phyloP scores from a whole-genome alignment of 768 basidiomycete species.

The Psilocybe tampanensis region DNA sequence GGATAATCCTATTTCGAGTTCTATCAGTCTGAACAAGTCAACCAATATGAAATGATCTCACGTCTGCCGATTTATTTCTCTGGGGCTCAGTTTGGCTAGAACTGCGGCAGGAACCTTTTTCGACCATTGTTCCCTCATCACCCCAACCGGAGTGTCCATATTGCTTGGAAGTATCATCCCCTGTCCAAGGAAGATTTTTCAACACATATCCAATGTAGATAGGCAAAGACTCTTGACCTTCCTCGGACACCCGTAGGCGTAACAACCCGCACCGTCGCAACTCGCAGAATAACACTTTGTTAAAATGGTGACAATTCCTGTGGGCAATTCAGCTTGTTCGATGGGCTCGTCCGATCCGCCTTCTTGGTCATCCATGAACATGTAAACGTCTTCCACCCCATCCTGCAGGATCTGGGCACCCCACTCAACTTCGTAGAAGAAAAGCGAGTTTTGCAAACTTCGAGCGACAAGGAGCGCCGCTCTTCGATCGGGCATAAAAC shows the following conservation, averaged over 20 bases:
- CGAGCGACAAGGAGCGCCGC: constrained; percentile 87
- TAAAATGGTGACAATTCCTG: constrained; percentile 84
- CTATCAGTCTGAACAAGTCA: not conserved
- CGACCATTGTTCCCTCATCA: constrained; percentile 51
- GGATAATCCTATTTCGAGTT: constrained; percentile 59
- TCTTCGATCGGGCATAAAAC: constrained; percentile 71
- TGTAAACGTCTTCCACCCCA: constrained; percentile 92
- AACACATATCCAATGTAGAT: not conserved
- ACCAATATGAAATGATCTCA: constrained; percentile 28
- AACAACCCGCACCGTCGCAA: constrained; percentile 79
- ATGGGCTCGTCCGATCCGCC: constrained; percentile 56
- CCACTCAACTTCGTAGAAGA: constrained; percentile 98
- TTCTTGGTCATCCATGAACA: constrained; percentile 87
- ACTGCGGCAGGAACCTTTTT: constrained; percentile 45
- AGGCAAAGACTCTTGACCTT: constrained; percentile 41
- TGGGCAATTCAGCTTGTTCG: constrained; percentile 74
- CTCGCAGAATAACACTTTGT: constrained; percentile 89
- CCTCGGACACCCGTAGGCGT: constrained; percentile 79
- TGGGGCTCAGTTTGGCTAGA: constrained; percentile 57
- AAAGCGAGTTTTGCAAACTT: constrained; percentile 87
- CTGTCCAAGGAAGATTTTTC: constrained; percentile 13
- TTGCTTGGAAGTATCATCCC: constrained; percentile 25
- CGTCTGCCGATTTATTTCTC: constrained; percentile 86
- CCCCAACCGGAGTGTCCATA: constrained; percentile 40
- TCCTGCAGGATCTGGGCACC: constrained; percentile 82